Evolutionary conservation across 2,329 filamentous ascomycete species (phyloP).

Genomic region (Chrysosporium keratinophilum): DNA sequence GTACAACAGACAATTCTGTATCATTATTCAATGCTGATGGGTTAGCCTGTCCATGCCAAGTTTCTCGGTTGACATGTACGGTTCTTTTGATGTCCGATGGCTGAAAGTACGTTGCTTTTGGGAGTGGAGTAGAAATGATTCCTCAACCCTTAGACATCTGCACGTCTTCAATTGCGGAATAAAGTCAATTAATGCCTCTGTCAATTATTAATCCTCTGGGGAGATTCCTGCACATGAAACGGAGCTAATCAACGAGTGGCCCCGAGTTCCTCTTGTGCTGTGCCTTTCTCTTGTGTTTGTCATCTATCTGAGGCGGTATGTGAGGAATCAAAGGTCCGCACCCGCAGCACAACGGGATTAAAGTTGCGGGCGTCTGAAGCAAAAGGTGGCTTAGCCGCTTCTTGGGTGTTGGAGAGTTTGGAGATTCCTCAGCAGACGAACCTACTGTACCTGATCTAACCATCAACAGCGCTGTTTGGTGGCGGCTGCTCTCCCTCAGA

Average conservation of each 20-base stretch:
- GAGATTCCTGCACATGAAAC: too few relatives aligned
- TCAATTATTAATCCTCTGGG: background rate
- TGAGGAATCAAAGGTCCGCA: too few relatives aligned
- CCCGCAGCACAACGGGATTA: background rate
- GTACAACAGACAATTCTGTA: background rate
- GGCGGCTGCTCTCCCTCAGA: background rate
- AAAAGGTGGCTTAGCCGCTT: background rate
- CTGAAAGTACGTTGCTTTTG: background rate
- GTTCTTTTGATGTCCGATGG: background rate
- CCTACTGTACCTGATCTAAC: background rate
- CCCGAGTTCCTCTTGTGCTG: too few relatives aligned
- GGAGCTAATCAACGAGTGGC: too few relatives aligned
- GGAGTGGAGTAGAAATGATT: background rate
- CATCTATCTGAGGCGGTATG: too few relatives aligned
- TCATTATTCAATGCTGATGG: background rate
- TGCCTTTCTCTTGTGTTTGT: too few relatives aligned
- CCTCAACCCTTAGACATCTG: background rate
- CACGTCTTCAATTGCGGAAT: background rate
- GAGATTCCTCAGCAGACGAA: conserved; percentile 2
- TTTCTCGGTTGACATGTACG: background rate
- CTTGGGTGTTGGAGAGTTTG: background rate
- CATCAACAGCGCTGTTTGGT: background rate
- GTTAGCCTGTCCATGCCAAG: background rate
- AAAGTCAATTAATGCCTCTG: background rate
- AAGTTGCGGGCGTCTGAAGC: background rate